Base-by-base conservation (phyloP, 306 rosid species). In the Nissolia schottii region DNA sequence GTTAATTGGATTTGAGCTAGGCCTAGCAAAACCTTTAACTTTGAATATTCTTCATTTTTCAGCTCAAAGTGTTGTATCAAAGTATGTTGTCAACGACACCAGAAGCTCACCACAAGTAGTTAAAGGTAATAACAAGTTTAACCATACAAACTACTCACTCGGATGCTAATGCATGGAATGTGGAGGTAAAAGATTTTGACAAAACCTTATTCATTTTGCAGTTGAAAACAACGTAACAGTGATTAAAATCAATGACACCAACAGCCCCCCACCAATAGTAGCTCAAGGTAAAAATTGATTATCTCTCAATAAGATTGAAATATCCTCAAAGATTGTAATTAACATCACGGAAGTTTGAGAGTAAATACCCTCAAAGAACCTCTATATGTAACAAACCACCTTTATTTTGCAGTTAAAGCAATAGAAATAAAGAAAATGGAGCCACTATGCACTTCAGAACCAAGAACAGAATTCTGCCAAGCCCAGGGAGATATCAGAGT, bases 401-500 rank as follows among this genome's bases (percentile, higher is more conserved):
- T 83, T 43, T 48, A 9, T 48, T 71, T 79, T 65, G 35, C 74
- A 75, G 84, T 27, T 41, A 71, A 77, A 60, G 66, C 55, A 43
- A 76, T 13, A 48, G 77, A 56, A 50, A 70, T 60, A 69, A 75
- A 74, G 79, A 79, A 71, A 73, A 50, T 65, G 50, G 80, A 75
- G 73, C 83, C 83, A 57, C 43, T 70, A 0, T 93, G 97, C 82
- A 79, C 59, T 46, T 76, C 76, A 70, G 85, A 86, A 65, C 24
- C 62, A 59, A 79, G 86, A 68, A 86, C 93, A 25, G 92, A 85
- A 34, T 85, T 73, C 50, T 93, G 98, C 25, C 88, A 93, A 53
- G 56, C 90, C 32, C 37, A 41, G 43, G 83, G 79, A 43, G 84
- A 87, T 22, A 81, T 79, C 32, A 59, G 81, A 69, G 82, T 93